Conservation (phyloP, 148 eudicot genomes). For the Vaccinium myrtillus region DNA sequence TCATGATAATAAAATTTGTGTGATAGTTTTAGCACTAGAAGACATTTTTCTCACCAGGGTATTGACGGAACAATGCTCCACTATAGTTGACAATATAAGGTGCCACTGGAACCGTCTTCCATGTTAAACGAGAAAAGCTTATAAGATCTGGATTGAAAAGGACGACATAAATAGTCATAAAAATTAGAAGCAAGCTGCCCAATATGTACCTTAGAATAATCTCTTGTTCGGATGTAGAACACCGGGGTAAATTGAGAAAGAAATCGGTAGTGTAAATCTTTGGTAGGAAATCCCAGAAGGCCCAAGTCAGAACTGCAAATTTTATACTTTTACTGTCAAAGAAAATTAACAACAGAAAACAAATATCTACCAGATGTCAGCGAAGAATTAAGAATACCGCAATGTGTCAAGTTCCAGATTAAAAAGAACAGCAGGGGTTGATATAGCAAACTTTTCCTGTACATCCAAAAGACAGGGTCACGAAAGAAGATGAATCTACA, state of each 20-base stretch:
- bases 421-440: slow-evolving; percentile 85
- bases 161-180: not conserved
- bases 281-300: slow-evolving; percentile 86
- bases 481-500: not conserved
- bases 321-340: slow-evolving; percentile 12
- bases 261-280: slow-evolving; percentile 87
- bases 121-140: slow-evolving; percentile 22
- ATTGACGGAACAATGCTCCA: slow-evolving; percentile 97
- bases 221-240: slow-evolving; percentile 89
- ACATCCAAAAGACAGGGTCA: slow-evolving; percentile 18
- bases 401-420: slow-evolving; percentile 96
- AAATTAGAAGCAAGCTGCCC: not conserved
- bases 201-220: slow-evolving; percentile 84
- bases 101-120: slow-evolving; percentile 96
- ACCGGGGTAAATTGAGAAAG: slow-evolving; percentile 92
- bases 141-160: slow-evolving; percentile 19
- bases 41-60: slow-evolving; percentile 68
- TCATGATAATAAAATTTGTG: not conserved
- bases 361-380: slow-evolving; percentile 4
- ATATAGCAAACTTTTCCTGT: slow-evolving; percentile 84
- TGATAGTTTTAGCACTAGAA: not conserved
- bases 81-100: slow-evolving; percentile 88
- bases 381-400: slow-evolving; percentile 49
- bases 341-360: slow-evolving; percentile 7
- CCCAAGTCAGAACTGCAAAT: slow-evolving; percentile 90